Evolutionary conservation across 2,329 filamentous ascomycete species (phyloP), one percentile per base, ranked within the genome.

Genomic region (Clonostachys sp.): DNA sequence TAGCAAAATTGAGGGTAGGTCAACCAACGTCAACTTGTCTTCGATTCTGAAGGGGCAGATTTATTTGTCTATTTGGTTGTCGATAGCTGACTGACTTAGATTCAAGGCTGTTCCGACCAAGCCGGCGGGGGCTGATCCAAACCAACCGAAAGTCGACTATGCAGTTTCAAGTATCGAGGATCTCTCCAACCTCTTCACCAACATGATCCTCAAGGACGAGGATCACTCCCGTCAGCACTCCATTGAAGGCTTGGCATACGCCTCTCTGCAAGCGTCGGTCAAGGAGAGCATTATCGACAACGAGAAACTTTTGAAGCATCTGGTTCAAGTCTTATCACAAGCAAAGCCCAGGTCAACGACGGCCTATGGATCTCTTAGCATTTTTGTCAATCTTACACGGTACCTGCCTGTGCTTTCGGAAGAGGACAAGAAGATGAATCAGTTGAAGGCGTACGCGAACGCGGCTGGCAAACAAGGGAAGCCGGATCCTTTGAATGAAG

Each of bases 361-460:
- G 20, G 85, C 91, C 0, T 96, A 95, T 61, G 92, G 92, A 43
- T 87, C 84, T 16, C 74, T 99, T 39, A 95, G 87, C 61, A 87
- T 96, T 47, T 79, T 97, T 54, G 75, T 83, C 47, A 96, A 97
- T 60, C 72, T 99, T 45, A 95, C 90, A 13, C 77, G 80, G 33
- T 97, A 95, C 62, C 78, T 81, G 39, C 91, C 91, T 7, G 73
- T 74, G 8, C 74, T 91, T 39, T 86, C 89, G 1, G 92, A 96
- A 53, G 94, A 99, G 65, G 87, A 96, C 58, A 94, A 92, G 70
- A 90, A 89, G 60, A 89, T 99, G 71, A 81, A 81, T 6, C 89
- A 99, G 63, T 78, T 99, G 41, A 96, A 95, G 71, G 89, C 91
- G 3, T 99, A 97, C 58, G 94, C 94, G 13, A 89, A 95, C 61